A percentile compares a stretch with the other conserved stretches of the same genome.
Conservation (phyloP, 306 rosid species). For the Dalbergia cultrata region DNA sequence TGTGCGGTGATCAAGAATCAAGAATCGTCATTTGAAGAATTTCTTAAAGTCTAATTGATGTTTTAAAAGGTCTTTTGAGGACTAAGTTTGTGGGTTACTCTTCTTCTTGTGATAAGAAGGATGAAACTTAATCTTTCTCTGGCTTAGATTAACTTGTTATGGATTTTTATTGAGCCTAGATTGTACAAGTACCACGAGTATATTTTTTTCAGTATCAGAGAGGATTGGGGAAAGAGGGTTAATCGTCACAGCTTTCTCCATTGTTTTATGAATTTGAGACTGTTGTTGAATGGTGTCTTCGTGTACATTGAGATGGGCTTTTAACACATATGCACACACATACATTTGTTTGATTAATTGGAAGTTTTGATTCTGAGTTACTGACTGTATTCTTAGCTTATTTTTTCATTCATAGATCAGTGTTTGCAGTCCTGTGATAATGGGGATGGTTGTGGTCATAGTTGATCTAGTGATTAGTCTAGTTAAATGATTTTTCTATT, state of each 20-base stretch:
- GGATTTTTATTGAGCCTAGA: background rate
- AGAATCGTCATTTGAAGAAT: background rate
- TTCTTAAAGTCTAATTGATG: background rate
- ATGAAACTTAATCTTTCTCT: background rate
- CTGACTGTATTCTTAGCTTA: background rate
- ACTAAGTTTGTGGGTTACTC: background rate
- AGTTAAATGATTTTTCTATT: background rate
- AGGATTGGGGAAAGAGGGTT: background rate
- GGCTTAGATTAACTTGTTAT: background rate
- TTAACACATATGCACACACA: no score
- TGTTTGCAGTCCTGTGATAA: conserved; percentile 12
- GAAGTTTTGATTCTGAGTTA: background rate
- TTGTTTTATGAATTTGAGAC: background rate
- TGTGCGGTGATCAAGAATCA: background rate
- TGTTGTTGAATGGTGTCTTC: background rate
- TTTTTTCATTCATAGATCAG: background rate
- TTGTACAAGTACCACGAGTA: background rate
- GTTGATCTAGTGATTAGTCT: background rate
- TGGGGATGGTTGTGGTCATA: background rate
- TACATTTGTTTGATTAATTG: background rate
- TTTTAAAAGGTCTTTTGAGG: background rate
- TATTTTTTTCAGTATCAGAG: background rate
- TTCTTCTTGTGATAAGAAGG: background rate
- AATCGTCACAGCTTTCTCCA: background rate
- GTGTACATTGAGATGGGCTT: background rate